Evolutionary conservation across 352 stramenopile species (phyloP), one percentile per base, ranked within the genome.

Genomic region (Globisporangium lucens): DNA sequence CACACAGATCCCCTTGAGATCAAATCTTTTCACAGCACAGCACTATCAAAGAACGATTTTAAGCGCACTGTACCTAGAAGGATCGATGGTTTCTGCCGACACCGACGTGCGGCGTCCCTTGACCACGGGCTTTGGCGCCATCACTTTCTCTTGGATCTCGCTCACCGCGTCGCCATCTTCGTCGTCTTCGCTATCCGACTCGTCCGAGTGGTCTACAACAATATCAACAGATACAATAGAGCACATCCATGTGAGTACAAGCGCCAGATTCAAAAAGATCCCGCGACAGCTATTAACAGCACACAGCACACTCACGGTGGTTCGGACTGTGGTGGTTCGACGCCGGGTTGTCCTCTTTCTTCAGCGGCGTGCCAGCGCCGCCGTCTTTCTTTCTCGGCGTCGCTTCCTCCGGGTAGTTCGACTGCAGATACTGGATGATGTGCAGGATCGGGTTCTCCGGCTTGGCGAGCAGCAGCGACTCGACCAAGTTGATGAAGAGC

Each of bases 401-500:
- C 7, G 85, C 82, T 64, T 97, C 81, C 22, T 96, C 90, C 38
- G 89, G 89, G 67, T 92, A 97, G 73, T 95, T 94, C 33, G 85
- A 74, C 65, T 95, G 84, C 56, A 97, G 70, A 64, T 97, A 96
- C 81, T 96, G 82, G 68, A 97, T 90, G 58, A 97, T 96, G 75
- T 96, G 90, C 47, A 77, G 69, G 56, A 97, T 85, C 49, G 90
- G 90, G 71, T 95, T 96, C 65, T 97, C 90, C 2, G 90, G 90
- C 74, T 97, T 97, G 55, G 90, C 78, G 47, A 97, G 75, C 68
- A 97, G 71, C 24, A 97, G 79, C 69, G 91, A 94, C 80, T 97
- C 89, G 30, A 97, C 90, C 65, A 97, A 76, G 77, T 96, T 97
- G 64, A 97, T 95, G 67, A 97, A 97, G 49, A 97, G 84, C 67